Base-by-base conservation (phyloP, 2,329 filamentous ascomycete genomes). In the Amauroascus verrucosus region DNA sequence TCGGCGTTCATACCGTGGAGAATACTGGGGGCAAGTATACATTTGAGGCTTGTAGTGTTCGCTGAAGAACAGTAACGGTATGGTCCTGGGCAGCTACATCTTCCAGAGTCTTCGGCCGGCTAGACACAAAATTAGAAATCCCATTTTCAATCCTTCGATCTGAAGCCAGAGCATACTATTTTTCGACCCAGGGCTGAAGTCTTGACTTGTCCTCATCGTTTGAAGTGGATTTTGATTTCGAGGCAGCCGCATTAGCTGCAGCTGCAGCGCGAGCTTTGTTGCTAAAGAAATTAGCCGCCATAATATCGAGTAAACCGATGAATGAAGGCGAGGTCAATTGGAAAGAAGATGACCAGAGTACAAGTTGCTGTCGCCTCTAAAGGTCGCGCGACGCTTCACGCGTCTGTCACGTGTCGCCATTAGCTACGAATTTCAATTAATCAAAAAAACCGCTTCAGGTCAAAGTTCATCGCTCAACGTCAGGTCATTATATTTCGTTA, bases 11-110 rank as follows among this genome's bases (percentile, higher is more conserved):
- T 48, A 26, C 14, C n/a, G n/a, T 2, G 35, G 3, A 16, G 14
- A 13, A 26, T 20, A 20, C 11, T 7, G 16, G 1, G 24, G 26
- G 9, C 35, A 24, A 22, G 11, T 28, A 2, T 69, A 89, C 86
- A 65, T 98, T 98, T 58, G 90, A 88, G 63, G 91, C 89, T 77
- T 97, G 90, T 20, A 98, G 77, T 26, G 89, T 97, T 63, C 93
- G 81, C 67, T 91, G 86, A 40, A 99, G 83, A 61, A 97, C 85
- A 52, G 86, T 89, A 54, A 95, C 86, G 6, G 93, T 97, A 71
- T 98, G 93, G 64, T 98, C 93, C 79, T 98, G 93, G 11, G 91
- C 91, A 18, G 93, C 88, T 59, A 99, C 90, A 79, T 98, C 94
- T 67, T 83, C 85, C 48, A 99, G 82, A 9, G 84, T 89, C 72